phyloP scores from a whole-genome alignment of 2,329 filamentous ascomycete species.

The Torrubiella hemipterigena region DNA sequence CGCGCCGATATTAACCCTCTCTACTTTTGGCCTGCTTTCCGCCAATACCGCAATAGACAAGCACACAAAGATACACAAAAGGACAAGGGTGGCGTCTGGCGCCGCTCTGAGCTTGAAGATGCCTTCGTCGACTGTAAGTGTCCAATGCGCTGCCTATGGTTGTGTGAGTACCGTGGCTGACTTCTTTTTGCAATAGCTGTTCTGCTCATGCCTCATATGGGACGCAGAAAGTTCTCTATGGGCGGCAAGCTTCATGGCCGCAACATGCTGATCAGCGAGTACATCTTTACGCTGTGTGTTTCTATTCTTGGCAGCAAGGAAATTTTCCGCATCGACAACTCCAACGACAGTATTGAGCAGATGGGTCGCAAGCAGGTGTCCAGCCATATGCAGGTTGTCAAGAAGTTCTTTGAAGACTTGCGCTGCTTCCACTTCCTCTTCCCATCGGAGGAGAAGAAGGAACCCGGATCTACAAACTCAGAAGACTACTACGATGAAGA shows the following conservation, averaged over 20 bases:
- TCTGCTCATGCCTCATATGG: constrained; percentile 53
- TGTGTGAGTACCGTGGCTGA: too few species aligned
- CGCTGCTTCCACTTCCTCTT: constrained; percentile 57
- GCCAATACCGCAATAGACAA: constrained; percentile 54
- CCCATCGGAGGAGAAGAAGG: constrained; percentile 40
- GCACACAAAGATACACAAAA: constrained; percentile 49
- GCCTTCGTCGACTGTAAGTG: constrained; percentile 54
- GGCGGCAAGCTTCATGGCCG: constrained; percentile 51
- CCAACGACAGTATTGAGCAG: constrained; percentile 30
- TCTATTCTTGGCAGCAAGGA: constrained; percentile 27
- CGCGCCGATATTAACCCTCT: constrained; percentile 42
- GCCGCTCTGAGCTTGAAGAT: constrained; percentile 45
- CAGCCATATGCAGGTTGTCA: constrained; percentile 59
- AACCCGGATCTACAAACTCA: constrained; percentile 49
- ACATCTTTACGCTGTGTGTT: constrained; percentile 38
- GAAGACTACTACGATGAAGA: constrained; percentile 35
- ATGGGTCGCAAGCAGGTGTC: constrained; percentile 54
- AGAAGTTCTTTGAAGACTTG: constrained; percentile 51
- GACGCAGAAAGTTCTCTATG: constrained; percentile 54
- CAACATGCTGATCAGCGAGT: constrained; percentile 60
- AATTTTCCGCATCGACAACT: constrained; percentile 30
- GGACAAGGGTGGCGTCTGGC: constrained; percentile 45
- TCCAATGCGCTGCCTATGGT: constrained; percentile 10
- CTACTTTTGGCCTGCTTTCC: constrained; percentile 49
- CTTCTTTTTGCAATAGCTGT: constrained; percentile 33